Conservation (phyloP, 805 yeast species). For the Nadsonia fulvescens region DNA sequence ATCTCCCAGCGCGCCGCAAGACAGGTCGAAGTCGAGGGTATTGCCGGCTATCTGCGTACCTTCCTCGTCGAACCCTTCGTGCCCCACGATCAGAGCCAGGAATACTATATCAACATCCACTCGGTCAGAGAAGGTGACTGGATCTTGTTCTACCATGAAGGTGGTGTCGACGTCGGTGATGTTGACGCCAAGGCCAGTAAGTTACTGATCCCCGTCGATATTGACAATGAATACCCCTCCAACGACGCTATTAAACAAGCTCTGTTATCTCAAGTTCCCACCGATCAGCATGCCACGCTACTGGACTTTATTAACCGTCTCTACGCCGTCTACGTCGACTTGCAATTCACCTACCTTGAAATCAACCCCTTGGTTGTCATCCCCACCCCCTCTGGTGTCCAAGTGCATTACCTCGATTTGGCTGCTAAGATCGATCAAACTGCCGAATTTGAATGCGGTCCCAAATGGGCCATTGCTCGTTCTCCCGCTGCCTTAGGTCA, state of each 20-base stretch:
- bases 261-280: constrained; percentile 23
- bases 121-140: constrained; percentile 30
- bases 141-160: constrained; percentile 30
- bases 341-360: constrained; percentile 29
- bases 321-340: constrained; percentile 28
- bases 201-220: constrained; percentile 25
- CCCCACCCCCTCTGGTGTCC: constrained; percentile 22
- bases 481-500: constrained; percentile 24
- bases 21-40: constrained; percentile 23
- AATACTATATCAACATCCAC: constrained; percentile 30
- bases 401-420: constrained; percentile 27
- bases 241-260: constrained; percentile 18
- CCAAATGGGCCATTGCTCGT: constrained; percentile 31
- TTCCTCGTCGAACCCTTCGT: constrained; percentile 31
- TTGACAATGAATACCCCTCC: constrained; percentile 23
- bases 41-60: constrained; percentile 22
- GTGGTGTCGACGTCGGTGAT: constrained; percentile 31
- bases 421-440: constrained; percentile 32
- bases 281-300: constrained; percentile 22
- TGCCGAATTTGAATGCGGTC: constrained; percentile 31
- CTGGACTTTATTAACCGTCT: constrained; percentile 28
- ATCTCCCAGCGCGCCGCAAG: constrained; percentile 24
- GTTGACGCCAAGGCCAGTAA: constrained; percentile 28
- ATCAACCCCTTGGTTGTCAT: constrained; percentile 29
- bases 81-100: constrained; percentile 27